phyloP scores from a whole-genome alignment of 2,329 filamentous ascomycete species.

The Fusarium sp. region DNA sequence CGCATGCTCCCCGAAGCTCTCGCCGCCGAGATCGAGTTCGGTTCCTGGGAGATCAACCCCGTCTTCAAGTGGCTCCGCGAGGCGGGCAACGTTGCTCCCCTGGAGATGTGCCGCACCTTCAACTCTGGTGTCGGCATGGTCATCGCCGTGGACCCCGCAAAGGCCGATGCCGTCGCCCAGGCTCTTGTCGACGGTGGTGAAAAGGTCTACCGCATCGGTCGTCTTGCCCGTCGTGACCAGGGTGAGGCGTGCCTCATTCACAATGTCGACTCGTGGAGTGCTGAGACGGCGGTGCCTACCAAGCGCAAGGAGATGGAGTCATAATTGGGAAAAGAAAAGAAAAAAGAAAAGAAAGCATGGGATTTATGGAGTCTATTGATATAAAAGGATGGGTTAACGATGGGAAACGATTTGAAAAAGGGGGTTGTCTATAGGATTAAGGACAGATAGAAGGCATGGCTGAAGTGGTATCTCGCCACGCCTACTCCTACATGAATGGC shows the following conservation, averaged over 20 bases:
- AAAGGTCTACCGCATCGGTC: conserved; percentile 78
- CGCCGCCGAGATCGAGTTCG: conserved; percentile 80
- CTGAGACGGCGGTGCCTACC: conserved; percentile 33
- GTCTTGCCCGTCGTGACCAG: conserved; percentile 65
- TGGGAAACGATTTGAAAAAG: conserved; percentile 27
- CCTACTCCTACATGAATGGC: conserved; percentile 23
- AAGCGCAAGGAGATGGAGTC: conserved; percentile 41
- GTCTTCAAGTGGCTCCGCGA: conserved; percentile 89
- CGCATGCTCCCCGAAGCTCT: conserved; percentile 85
- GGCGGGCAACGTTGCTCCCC: conserved; percentile 71
- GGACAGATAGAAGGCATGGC: conserved; percentile 24
- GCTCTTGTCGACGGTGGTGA: conserved; percentile 69
- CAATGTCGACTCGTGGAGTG: conserved; percentile 48
- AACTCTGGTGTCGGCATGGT: conserved; percentile 98
- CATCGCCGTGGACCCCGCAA: conserved; percentile 72
- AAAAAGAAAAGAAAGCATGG: conserved; percentile 16
- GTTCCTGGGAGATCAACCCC: conserved; percentile 74
- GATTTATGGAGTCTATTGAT: conserved; percentile 33
- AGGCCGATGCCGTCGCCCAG: conserved; percentile 66
- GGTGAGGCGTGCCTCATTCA: conserved; percentile 49
- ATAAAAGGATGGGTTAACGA: conserved; percentile 18
- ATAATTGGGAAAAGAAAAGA: conserved; percentile 21
- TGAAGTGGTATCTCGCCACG: conserved; percentile 13
- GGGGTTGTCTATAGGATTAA: conserved; percentile 16
- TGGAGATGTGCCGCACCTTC: conserved; percentile 91